Evolutionary conservation across 192 early-diverging fungal species (phyloP).

Genomic region (Mortierella claussenii): DNA sequence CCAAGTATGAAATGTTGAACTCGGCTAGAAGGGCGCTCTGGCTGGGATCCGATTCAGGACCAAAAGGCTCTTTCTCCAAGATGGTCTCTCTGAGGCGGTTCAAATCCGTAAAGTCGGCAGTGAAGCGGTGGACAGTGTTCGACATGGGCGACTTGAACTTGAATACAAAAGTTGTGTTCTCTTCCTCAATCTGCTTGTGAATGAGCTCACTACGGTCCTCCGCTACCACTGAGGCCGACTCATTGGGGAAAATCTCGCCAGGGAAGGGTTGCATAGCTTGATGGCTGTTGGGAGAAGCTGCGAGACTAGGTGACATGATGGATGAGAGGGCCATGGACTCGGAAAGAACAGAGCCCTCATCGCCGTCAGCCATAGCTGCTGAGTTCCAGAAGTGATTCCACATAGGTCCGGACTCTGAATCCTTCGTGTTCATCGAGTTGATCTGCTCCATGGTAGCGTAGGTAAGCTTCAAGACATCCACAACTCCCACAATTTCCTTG

Average conservation of each 20-base stretch:
- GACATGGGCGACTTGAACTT: constrained; percentile 78
- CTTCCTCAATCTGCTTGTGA: constrained; percentile 52
- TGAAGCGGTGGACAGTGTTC: constrained; percentile 82
- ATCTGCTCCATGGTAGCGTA: constrained; percentile 87
- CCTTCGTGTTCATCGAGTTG: constrained; percentile 68
- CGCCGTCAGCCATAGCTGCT: constrained; percentile 68
- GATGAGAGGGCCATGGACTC: constrained; percentile 66
- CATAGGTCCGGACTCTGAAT: constrained; percentile 70
- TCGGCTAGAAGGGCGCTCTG: constrained; percentile 53
- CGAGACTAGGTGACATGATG: constrained; percentile 52
- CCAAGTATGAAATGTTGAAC: constrained; percentile 80
- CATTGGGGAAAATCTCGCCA: constrained; percentile 67
- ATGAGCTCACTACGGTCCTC: constrained; percentile 54
- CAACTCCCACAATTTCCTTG: constrained; percentile 78
- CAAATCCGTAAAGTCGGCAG: constrained; percentile 64
- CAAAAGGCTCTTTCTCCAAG: constrained; percentile 66
- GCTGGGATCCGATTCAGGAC: constrained; percentile 58
- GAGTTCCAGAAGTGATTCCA: constrained; percentile 86
- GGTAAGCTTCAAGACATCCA: constrained; percentile 86
- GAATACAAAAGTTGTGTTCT: constrained; percentile 66
- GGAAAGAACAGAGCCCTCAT: constrained; percentile 70
- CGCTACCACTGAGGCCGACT: constrained; percentile 64
- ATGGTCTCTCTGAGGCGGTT: constrained; percentile 65
- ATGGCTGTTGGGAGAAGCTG: constrained; percentile 56
- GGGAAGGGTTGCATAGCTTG: constrained; percentile 58